Evolutionary conservation across 2,329 filamentous ascomycete genomes (phyloP).

Genomic region (Zarea fungicola): DNA sequence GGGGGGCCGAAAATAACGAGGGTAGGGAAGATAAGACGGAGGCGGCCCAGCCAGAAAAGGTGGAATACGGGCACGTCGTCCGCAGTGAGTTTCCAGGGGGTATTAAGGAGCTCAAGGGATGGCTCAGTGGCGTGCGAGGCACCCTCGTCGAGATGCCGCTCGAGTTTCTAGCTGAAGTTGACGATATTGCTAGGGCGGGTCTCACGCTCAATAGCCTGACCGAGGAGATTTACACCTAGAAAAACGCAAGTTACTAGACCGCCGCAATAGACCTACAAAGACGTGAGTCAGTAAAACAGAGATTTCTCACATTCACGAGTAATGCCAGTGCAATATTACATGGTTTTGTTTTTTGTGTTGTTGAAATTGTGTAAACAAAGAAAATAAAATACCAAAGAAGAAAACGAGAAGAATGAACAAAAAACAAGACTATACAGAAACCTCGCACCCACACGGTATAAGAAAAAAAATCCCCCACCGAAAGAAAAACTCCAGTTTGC

Average conservation of each 20-base stretch:
- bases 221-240: constrained; percentile 63
- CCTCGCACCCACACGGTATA: constrained; percentile 8
- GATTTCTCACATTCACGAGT: too few relatives aligned
- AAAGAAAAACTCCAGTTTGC: constrained; percentile 6
- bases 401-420: constrained; percentile 12
- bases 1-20: constrained; percentile 16
- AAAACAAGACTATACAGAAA: constrained; percentile 8
- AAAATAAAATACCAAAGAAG: constrained; percentile 7
- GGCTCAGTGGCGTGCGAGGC: constrained; percentile 61
- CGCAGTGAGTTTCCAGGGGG: constrained; percentile 71
- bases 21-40: constrained; percentile 44
- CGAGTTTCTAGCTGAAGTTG: constrained; percentile 72
- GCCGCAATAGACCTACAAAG: not conserved
- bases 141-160: constrained; percentile 87
- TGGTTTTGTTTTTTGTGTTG: constrained; percentile 2
- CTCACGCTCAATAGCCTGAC: constrained; percentile 67
- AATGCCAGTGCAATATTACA: too few relatives aligned
- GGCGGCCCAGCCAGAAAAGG: constrained; percentile 45
- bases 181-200: constrained; percentile 82
- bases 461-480: not conserved
- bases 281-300: not conserved
- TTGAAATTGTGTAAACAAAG: not conserved
- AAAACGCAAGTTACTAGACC: too few relatives aligned
- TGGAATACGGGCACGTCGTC: constrained; percentile 84
- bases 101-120: constrained; percentile 65